Conservation (phyloP, 176 grass and related monocot genomes). For the Carex cristatella region DNA sequence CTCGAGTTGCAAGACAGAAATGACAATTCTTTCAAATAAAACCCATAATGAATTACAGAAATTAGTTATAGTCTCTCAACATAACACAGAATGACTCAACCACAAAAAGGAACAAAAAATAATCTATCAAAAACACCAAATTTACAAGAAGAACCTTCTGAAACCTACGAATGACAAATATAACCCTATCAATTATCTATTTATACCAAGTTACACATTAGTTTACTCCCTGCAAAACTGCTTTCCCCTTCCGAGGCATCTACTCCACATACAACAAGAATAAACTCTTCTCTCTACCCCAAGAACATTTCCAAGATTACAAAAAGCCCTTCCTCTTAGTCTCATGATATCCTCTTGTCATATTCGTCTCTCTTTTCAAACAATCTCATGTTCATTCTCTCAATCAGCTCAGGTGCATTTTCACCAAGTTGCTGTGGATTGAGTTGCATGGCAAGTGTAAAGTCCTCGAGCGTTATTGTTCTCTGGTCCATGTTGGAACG, state of each 20-base stretch:
- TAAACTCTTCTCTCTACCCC: constrained; percentile 11
- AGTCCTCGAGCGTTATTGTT: constrained; percentile 13
- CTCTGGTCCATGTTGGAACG: constrained; percentile 1
- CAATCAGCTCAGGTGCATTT: constrained; percentile 18
- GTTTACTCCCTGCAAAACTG: constrained; percentile 31
- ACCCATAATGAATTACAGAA: constrained; percentile 31
- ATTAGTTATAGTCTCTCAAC: constrained; percentile 21
- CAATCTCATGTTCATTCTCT: constrained; percentile 19
- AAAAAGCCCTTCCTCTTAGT: constrained; percentile 4
- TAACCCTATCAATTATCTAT: constrained; percentile 32
- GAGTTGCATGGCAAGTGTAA: constrained; percentile 20
- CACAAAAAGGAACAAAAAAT: constrained; percentile 14
- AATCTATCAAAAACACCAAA: constrained; percentile 30
- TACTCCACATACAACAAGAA: constrained; percentile 30
- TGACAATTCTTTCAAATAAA: constrained; percentile 29
- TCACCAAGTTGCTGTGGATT: constrained; percentile 16
- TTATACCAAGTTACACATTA: constrained; percentile 36
- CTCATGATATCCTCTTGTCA: constrained; percentile 19
- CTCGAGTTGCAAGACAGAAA: constrained; percentile 14
- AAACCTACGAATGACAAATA: constrained; percentile 21
- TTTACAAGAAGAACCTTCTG: constrained; percentile 32
- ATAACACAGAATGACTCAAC: constrained; percentile 20
- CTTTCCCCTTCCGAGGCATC: constrained; percentile 20
- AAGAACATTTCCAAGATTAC: constrained; percentile 11
- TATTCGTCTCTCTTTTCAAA: constrained; percentile 23